phyloP scores from a whole-genome alignment of 164 flowering plant species.

The Piper longum region DNA sequence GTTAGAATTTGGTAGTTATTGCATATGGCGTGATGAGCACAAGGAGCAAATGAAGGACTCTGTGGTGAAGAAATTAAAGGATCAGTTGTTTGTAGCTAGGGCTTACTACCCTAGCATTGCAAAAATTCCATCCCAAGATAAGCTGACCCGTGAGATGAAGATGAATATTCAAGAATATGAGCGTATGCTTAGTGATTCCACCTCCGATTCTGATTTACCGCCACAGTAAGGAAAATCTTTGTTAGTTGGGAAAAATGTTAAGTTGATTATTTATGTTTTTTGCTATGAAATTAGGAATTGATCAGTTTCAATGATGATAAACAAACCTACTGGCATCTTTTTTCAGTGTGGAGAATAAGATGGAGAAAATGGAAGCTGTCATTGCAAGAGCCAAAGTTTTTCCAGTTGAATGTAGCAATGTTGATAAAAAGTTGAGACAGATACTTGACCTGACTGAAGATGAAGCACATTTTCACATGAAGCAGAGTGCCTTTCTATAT shows the following conservation, averaged over 20 bases:
- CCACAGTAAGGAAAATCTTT: constrained; percentile 40
- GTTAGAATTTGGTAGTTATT: constrained; percentile 77
- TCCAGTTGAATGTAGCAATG: constrained; percentile 64
- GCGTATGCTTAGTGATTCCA: constrained; percentile 65
- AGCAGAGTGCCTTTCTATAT: constrained; percentile 89
- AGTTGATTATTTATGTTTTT: background rate
- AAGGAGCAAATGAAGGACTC: constrained; percentile 65
- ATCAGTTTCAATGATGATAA: background rate
- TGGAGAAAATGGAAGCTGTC: constrained; percentile 47
- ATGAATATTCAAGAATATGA: constrained; percentile 91
- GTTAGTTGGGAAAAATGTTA: background rate
- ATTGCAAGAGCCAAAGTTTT: constrained; percentile 55
- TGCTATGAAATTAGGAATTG: background rate
- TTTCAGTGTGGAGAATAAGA: constrained; percentile 45
- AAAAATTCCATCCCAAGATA: constrained; percentile 56
- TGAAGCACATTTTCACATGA: constrained; percentile 90
- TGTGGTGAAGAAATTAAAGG: constrained; percentile 76
- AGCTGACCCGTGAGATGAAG: constrained; percentile 62
- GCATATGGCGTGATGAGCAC: constrained; percentile 73
- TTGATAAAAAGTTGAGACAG: constrained; percentile 86
- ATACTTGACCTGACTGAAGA: constrained; percentile 83
- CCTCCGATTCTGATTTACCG: constrained; percentile 81
- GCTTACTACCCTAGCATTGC: constrained; percentile 93
- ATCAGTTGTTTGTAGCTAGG: constrained; percentile 79
- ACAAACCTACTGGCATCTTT: constrained; percentile 1